Percentiles rank a stretch among this genome's conserved stretches.
Evolutionary conservation across 768 basidiomycete genomes (phyloP).

Genomic region (Daedaleopsis sinensis): DNA sequence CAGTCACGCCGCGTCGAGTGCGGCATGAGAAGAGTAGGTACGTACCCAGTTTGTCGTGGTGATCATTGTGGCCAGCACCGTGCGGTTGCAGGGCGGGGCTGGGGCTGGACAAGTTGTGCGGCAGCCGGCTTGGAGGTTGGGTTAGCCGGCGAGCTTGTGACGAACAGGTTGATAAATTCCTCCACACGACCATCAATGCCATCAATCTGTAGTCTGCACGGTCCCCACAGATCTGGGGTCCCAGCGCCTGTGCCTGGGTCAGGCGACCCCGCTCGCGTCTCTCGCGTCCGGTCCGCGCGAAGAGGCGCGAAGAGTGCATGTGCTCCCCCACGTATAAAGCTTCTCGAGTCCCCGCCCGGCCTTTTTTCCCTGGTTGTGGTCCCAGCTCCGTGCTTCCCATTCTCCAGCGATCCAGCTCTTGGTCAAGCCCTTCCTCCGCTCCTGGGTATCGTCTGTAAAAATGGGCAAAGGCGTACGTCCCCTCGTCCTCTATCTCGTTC

Average conservation of each 20-base stretch:
- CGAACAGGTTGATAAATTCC: not conserved
- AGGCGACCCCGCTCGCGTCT: conserved; percentile 10
- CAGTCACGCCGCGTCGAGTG: no score
- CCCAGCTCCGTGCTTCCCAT: conserved; percentile 1
- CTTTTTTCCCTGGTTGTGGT: conserved; percentile 1
- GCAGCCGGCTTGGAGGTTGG: no score
- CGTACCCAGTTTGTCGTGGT: no score
- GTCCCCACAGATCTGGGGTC: conserved; percentile 8
- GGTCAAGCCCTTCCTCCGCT: not conserved
- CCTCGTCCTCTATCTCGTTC: not conserved
- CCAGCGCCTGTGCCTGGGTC: conserved; percentile 18
- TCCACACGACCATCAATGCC: conserved; percentile 8
- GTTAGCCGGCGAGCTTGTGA: not conserved
- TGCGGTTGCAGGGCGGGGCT: no score
- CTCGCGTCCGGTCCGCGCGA: conserved; percentile 8
- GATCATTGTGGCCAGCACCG: no score
- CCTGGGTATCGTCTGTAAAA: not conserved
- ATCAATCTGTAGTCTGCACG: conserved; percentile 4
- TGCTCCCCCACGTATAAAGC: not conserved
- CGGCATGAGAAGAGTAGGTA: no score
- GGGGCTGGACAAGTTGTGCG: no score
- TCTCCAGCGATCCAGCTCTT: conserved; percentile 5
- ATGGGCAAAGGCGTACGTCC: conserved; percentile 35
- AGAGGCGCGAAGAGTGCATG: not conserved
- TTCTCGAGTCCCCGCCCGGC: not conserved